Evolutionary conservation across 1,284 basidiomycete genomes (phyloP).

Genomic region (Trichosporon coremiiforme): DNA sequence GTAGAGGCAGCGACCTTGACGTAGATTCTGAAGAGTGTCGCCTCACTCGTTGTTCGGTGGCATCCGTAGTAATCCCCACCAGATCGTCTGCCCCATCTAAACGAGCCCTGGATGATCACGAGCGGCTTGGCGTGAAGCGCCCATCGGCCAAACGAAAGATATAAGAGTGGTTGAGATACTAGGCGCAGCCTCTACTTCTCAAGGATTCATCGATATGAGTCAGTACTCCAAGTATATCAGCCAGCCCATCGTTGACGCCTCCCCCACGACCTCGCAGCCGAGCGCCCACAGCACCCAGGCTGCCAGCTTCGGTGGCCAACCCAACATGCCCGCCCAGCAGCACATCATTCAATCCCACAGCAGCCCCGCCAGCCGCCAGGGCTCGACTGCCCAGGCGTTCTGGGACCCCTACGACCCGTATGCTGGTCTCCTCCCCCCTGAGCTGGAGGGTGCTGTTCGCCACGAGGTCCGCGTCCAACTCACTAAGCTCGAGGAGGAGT

Average conservation of each 20-base stretch:
- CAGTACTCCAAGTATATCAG: not conserved
- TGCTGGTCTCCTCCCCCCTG: not conserved
- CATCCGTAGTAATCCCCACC: no score
- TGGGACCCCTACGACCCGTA: conserved; percentile 14
- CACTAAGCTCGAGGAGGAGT: not conserved
- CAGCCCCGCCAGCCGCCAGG: not conserved
- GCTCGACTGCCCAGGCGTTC: not conserved
- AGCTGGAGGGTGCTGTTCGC: conserved; percentile 8
- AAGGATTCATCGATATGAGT: not conserved
- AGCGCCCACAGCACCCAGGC: not conserved
- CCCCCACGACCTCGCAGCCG: not conserved
- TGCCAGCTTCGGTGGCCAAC: not conserved
- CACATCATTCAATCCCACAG: not conserved
- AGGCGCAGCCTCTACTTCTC: no score
- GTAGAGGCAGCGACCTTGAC: no score
- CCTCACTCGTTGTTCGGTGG: no score
- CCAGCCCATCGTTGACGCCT: not conserved
- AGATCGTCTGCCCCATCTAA: no score
- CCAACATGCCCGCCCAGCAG: not conserved
- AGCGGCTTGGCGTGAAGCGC: no score
- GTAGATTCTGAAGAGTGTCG: no score
- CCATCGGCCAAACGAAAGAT: no score
- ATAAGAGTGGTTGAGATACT: no score
- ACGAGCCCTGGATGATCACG: no score
- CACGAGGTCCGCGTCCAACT: conserved; percentile 11